Percentiles rank a stretch among this genome's conserved stretches.
phyloP scores from a whole-genome alignment of 495 filamentous ascomycete genomes.

The Penicillium roqueforti region DNA sequence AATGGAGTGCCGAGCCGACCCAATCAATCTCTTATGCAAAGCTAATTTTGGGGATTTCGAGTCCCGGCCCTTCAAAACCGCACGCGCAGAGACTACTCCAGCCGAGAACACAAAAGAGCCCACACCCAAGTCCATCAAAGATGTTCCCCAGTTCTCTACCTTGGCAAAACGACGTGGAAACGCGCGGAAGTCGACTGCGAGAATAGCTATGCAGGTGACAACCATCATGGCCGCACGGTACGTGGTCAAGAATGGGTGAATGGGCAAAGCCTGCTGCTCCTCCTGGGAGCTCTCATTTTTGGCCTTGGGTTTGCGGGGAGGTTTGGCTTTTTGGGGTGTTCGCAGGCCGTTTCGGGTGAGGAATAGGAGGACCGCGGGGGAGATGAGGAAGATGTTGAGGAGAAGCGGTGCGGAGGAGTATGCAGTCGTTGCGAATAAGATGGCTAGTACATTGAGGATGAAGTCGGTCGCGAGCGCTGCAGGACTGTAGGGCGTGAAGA shows the following conservation, averaged over 20 bases:
- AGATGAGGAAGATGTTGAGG: slow-evolving; percentile 69
- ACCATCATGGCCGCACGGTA: slow-evolving; percentile 91
- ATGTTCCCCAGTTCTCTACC: slow-evolving; percentile 97
- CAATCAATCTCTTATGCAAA: slow-evolving; percentile 52
- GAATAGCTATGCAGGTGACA: slow-evolving; percentile 85
- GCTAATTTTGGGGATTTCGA: slow-evolving; percentile 34
- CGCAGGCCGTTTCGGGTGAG: slow-evolving; percentile 42
- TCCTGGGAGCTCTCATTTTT: slow-evolving; percentile 23
- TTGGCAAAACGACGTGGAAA: slow-evolving; percentile 96
- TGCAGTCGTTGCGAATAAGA: slow-evolving; percentile 79
- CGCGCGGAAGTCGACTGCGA: slow-evolving; percentile 92
- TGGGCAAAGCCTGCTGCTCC: slow-evolving; percentile 55
- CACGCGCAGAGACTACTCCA: slow-evolving; percentile 84
- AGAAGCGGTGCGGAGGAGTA: slow-evolving; percentile 74
- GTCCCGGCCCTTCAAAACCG: slow-evolving; percentile 68
- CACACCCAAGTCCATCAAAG: slow-evolving; percentile 95
- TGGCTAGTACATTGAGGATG: slow-evolving; percentile 74
- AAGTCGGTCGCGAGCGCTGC: slow-evolving; percentile 73
- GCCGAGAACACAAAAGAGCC: slow-evolving; percentile 96
- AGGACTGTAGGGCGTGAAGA: slow-evolving; percentile 72
- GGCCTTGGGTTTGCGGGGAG: slow-evolving; percentile 46
- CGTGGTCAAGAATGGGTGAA: slow-evolving; percentile 84
- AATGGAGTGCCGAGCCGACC: slow-evolving; percentile 71
- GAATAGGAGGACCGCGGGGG: slow-evolving; percentile 62
- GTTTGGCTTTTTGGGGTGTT: slow-evolving; percentile 52